A percentile compares a stretch with the other conserved stretches of the same genome.
Evolutionary conservation across 2,329 filamentous ascomycete genomes (phyloP).

Genomic region (Fusarium palustre): DNA sequence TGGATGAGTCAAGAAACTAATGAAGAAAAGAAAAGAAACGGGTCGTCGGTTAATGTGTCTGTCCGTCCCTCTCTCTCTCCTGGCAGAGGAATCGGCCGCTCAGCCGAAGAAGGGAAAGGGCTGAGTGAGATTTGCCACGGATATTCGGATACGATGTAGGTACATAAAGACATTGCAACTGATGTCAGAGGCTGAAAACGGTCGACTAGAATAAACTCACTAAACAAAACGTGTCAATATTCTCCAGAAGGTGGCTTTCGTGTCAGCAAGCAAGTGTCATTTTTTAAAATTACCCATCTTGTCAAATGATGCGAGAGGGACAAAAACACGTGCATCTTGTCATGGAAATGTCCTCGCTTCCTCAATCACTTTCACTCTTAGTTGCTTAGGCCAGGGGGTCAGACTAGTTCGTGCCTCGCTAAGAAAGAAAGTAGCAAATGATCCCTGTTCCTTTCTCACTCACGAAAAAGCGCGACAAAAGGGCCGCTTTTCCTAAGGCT

Average conservation of each 20-base stretch:
- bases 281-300: conserved; percentile 16
- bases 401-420: neutral
- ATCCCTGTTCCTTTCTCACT: neutral
- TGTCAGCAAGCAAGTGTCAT: neutral
- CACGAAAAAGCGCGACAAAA: conserved; percentile 26
- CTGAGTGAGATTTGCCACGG: neutral
- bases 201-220: neutral
- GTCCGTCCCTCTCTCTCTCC: neutral
- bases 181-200: conserved; percentile 18
- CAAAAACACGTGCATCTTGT: conserved; percentile 4
- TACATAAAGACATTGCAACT: neutral
- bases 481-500: conserved; percentile 12
- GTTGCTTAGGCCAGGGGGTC: conserved; percentile 23
- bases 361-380: conserved; percentile 15
- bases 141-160: neutral
- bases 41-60: conserved; percentile 4
- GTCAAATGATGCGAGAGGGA: neutral
- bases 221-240: neutral
- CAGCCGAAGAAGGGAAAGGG: neutral
- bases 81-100: neutral
- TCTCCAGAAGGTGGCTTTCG: neutral
- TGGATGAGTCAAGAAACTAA: conserved; percentile 8
- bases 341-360: conserved; percentile 6
- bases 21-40: neutral
- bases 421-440: neutral